Percentiles rank a stretch among this genome's conserved stretches.
These are phyloP conservation scores for Lolium rigidum DNA, from an alignment of 176 grass and related monocot genomes.

Conservation along the genomic window DNA sequence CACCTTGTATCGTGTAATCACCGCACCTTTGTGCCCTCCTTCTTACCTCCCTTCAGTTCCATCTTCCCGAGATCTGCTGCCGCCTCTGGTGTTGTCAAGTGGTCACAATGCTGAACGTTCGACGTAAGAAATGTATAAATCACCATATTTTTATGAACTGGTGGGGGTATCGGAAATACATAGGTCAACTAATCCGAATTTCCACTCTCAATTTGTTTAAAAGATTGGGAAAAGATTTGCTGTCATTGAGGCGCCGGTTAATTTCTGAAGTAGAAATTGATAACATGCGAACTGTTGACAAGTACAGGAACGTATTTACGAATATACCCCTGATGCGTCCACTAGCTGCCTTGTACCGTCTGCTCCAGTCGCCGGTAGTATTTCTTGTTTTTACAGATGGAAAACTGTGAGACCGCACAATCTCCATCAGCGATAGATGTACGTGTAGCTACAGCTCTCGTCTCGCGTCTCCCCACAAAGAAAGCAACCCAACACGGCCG, in stretches of 20 bases:
- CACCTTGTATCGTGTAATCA: too few relatives aligned
- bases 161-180: neutral
- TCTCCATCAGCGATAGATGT: neutral
- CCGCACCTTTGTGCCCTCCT: too few relatives aligned
- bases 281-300: constrained; percentile 3
- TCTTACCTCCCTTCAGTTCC: too few relatives aligned
- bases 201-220: neutral
- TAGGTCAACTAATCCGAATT: neutral
- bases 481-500: constrained; percentile 29
- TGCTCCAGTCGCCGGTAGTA: constrained; percentile 4
- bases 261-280: neutral
- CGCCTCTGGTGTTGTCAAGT: too few relatives aligned
- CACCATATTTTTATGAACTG: too few relatives aligned
- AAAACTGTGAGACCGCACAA: constrained; percentile 7
- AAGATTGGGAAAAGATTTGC: neutral
- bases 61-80: too few relatives aligned
- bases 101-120: too few relatives aligned
- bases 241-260: neutral
- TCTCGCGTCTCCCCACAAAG: constrained; percentile 36
- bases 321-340: neutral
- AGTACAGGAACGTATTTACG: neutral
- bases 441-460: neutral
- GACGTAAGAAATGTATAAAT: too few relatives aligned
- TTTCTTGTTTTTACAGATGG: constrained; percentile 26
- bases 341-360: constrained; percentile 17